Evolutionary conservation across 768 basidiomycete species (phyloP), one percentile per base, ranked within the genome.

Genomic region (Russula compacta): DNA sequence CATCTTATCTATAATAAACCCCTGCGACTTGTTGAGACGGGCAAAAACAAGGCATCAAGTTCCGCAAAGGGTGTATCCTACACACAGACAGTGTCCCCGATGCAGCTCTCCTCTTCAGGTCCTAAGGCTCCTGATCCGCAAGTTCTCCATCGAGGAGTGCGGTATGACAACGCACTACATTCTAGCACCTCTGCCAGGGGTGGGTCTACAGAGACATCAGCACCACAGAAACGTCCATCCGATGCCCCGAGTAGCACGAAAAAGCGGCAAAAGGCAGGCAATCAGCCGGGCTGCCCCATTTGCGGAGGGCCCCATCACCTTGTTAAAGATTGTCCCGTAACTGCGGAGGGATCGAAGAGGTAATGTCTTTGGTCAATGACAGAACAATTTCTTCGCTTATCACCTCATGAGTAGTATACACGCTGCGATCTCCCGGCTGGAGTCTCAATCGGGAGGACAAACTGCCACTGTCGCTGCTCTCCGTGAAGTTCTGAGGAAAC

Each of bases 1-100:
- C 69, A 78, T 52, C 71, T 89, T 21, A 78, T 89, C 57, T 74
- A 73, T 40, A 83, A 82, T 1, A 87, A 90, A 69, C 86, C 87
- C 44, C 75, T 87, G 5, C 77, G 79, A 63, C 79, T 82, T 11
- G 71, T 86, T 14, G 76, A 74, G 47, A 72, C 48, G 67, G 29
- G 35, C 57, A 54, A 14, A 65, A 35, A 24, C 52, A 60, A 14
- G 40, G 55, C 43, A 58, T 60, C 62, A 59, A n/a, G 49, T 38
- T 65, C 40, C 61, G 29, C 19, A n/a, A 49, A 48, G 53, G 17
- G 21, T 19, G 33, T 15, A 19, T 9, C 21, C 47, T 7, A 19
- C 29, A n/a, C n/a, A 19, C 33, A 24, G 42, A 47, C 44, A 12
- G 39, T 19, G 32, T 36, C 35, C 4, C 32, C 42, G 36, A 51